Evolutionary conservation across 163 green algal species (phyloP), one percentile per base, ranked within the genome.

Genomic region (Scenedesmus sp.): DNA sequence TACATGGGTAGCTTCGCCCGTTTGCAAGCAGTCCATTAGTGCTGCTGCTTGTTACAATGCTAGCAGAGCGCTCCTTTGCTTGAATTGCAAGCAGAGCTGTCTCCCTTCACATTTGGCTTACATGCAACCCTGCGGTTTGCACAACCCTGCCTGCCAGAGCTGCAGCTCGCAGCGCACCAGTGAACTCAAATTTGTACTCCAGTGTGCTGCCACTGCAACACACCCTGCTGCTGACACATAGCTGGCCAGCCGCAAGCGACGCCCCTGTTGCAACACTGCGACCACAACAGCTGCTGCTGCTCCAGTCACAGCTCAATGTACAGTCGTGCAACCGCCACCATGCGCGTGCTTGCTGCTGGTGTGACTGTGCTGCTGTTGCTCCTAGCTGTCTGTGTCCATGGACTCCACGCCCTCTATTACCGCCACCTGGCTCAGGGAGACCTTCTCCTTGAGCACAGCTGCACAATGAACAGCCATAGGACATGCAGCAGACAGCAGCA

Each of bases 361-460:
- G 6, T 35, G 46, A 5, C 26, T 51, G 26, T 26, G 26, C 42
- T 72, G 49, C 46, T 65, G 42, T 24, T 40, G 24, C 26, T 65
- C 42, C 79, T 84, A 86, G 87, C 86, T 82, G 35, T 87, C 81
- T 26, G 93, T 93, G 65, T 98, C 96, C 96, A 98, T 98, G 22
- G 93, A 93, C 61, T 94, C 94, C 87, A 90, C 93, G 3, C 91
- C 95, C 80, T 96, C 94, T 51, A 94, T 84, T 40, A 98, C 94
- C n/a, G 90, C 82, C 85, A 97, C 93, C 26, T 94, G 89, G 90
- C 93, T 93, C 6, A 94, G 80, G 0, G 93, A 84, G 30, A 96
- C 56, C 33, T 89, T 59, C 89, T 95, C 92, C 82, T 94, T 94
- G 51, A 97, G 76, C 18, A 98, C 93, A 43, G 94, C 94, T 96